Conservation (phyloP, 108 stramenopile species). For the Pseudonitzschia multiseries region DNA sequence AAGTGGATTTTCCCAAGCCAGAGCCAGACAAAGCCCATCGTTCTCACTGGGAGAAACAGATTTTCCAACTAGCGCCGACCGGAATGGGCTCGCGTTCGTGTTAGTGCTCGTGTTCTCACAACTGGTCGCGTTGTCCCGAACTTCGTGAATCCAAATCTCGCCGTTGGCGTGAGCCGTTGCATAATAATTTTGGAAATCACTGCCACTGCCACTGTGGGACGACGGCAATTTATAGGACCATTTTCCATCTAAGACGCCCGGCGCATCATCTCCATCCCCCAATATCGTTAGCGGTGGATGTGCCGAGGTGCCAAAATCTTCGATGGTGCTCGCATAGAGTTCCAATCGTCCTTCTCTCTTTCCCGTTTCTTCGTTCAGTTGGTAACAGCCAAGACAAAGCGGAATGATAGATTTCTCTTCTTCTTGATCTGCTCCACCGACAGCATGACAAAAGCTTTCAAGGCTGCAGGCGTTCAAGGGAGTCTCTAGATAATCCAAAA, state of each 20-base stretch:
- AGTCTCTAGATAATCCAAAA: neutral
- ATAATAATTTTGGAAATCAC: constrained; percentile 17
- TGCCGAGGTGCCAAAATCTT: neutral
- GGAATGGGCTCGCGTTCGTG: neutral
- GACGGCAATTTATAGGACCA: constrained; percentile 39
- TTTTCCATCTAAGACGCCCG: constrained; percentile 83
- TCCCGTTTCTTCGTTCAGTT: constrained; percentile 55
- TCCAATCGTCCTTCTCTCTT: constrained; percentile 38
- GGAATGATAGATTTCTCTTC: constrained; percentile 29
- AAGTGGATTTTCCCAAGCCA: constrained; percentile 27
- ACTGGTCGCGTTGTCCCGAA: constrained; percentile 37
- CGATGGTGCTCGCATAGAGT: constrained; percentile 12
- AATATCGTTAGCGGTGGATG: constrained; percentile 27
- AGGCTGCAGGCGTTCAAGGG: constrained; percentile 73
- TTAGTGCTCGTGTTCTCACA: neutral
- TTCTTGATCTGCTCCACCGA: neutral
- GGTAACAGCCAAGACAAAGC: constrained; percentile 73
- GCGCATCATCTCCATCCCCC: neutral
- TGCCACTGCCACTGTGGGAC: neutral
- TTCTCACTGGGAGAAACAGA: constrained; percentile 4
- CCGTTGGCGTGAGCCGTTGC: constrained; percentile 61
- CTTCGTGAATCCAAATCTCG: constrained; percentile 33
- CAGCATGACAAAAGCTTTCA: constrained; percentile 26
- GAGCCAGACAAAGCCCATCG: constrained; percentile 46
- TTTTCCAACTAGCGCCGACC: neutral